Conservation (phyloP, 768 basidiomycete genomes). For the Lepiota venenata region DNA sequence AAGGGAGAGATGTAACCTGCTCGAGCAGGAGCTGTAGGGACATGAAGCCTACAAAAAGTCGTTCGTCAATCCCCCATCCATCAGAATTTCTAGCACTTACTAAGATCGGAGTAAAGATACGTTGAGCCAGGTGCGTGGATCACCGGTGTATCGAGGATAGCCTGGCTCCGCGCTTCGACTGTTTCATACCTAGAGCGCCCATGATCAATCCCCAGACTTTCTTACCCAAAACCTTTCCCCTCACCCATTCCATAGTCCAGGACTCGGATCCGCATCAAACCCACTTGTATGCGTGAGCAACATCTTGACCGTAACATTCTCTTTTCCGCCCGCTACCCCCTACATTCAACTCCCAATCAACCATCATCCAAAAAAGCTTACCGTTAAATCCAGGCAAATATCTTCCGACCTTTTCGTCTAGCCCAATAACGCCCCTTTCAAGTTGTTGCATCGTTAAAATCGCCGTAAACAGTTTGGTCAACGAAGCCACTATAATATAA, state of each 20-base stretch:
- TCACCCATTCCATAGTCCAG: conserved; percentile 23
- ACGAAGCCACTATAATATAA: conserved; percentile 22
- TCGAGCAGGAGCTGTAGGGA: conserved; percentile 23
- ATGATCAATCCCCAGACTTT: background rate
- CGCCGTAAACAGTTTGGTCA: conserved; percentile 26
- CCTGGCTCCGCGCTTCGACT: conserved; percentile 19
- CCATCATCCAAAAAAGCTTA: background rate
- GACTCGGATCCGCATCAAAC: conserved; percentile 24
- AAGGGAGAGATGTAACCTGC: conserved; percentile 17
- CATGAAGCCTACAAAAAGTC: conserved; percentile 20
- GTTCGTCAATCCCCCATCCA: no score
- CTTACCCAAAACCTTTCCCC: background rate
- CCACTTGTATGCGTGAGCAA: conserved; percentile 27
- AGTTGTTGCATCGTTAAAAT: conserved; percentile 24
- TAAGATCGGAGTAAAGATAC: conserved; percentile 27
- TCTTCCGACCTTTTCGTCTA: conserved; percentile 19
- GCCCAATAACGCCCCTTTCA: conserved; percentile 17
- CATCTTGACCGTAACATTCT: conserved; percentile 23
- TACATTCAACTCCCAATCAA: background rate
- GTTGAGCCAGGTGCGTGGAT: conserved; percentile 20
- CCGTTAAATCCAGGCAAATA: conserved; percentile 24
- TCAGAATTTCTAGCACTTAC: conserved; percentile 8
- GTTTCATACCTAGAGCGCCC: conserved; percentile 18
- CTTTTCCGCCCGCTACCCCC: conserved; percentile 21
- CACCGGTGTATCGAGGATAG: conserved; percentile 19